phyloP scores from a whole-genome alignment of 2,329 filamentous ascomycete genomes.

The Polychaeton citri region DNA sequence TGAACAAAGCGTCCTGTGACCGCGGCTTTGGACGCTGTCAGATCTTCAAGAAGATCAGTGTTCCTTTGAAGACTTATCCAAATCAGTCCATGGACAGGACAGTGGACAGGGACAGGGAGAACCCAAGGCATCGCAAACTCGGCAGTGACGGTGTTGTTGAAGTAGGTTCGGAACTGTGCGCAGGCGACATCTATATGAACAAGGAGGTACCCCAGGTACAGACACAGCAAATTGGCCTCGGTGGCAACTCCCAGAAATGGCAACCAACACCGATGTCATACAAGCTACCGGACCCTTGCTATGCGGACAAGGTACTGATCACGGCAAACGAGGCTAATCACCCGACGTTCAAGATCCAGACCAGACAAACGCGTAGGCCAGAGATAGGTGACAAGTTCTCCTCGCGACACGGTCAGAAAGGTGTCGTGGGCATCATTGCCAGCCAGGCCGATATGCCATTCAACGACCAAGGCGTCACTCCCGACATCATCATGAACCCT shows the following conservation, averaged over 20 bases:
- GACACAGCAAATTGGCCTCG: conserved; percentile 3
- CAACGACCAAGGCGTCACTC: conserved; percentile 76
- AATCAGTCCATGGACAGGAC: conserved; percentile 57
- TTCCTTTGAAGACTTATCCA: conserved; percentile 75
- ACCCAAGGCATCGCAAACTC: conserved; percentile 50
- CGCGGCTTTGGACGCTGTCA: conserved; percentile 93
- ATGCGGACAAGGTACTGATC: conserved; percentile 94
- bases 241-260: conserved; percentile 15
- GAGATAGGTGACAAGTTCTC: conserved; percentile 98
- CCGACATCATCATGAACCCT: conserved; percentile 99
- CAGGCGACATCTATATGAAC: conserved; percentile 78
- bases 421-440: conserved; percentile 91
- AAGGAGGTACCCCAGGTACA: conserved; percentile 77
- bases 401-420: conserved; percentile 95
- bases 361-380: conserved; percentile 84
- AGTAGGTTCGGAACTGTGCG: conserved; percentile 66
- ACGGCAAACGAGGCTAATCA: conserved; percentile 79
- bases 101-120: conserved; percentile 42
- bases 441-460: conserved; percentile 97
- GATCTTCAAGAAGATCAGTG: conserved; percentile 89
- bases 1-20: conserved; percentile 94
- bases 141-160: conserved; percentile 80
- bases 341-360: conserved; percentile 84
- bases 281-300: conserved; percentile 45
- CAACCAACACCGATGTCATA: conserved; percentile 46